Conservation (phyloP, 331 rosid species). For the Phaseolus coccineus region DNA sequence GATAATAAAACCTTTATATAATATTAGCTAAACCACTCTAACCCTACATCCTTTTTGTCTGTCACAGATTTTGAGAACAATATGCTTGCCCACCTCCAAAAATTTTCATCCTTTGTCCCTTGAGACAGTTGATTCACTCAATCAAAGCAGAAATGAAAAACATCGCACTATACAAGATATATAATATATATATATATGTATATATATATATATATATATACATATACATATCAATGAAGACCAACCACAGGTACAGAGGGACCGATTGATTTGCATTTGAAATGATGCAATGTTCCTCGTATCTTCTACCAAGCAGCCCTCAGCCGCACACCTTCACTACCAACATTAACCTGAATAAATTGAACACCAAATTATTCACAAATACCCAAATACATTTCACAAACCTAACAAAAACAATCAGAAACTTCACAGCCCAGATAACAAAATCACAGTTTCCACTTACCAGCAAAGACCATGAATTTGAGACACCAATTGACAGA, state of each 20-base stretch:
- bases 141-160: slow-evolving; percentile 41
- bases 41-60: slow-evolving; percentile 41
- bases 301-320: slow-evolving; percentile 66
- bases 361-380: slow-evolving; percentile 1
- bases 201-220: no score
- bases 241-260: slow-evolving; percentile 46
- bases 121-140: slow-evolving; percentile 48
- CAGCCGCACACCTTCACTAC: slow-evolving; percentile 32
- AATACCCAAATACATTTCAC: slow-evolving; percentile 1
- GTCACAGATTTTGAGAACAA: slow-evolving; percentile 41
- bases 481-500: neutral
- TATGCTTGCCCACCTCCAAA: slow-evolving; percentile 48
- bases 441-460: slow-evolving; percentile 1
- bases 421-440: neutral
- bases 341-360: slow-evolving; percentile 54
- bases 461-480: neutral
- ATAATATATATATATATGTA: neutral
- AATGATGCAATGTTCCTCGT: slow-evolving; percentile 38
- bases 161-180: slow-evolving; percentile 46
- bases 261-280: slow-evolving; percentile 46
- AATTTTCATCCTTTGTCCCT: slow-evolving; percentile 51
- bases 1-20: slow-evolving; percentile 44
- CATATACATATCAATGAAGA: slow-evolving; percentile 13
- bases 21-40: slow-evolving; percentile 58
- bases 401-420: neutral